phyloP scores from a whole-genome alignment of 2,329 filamentous ascomycete genomes.

The Didymella segeticola region DNA sequence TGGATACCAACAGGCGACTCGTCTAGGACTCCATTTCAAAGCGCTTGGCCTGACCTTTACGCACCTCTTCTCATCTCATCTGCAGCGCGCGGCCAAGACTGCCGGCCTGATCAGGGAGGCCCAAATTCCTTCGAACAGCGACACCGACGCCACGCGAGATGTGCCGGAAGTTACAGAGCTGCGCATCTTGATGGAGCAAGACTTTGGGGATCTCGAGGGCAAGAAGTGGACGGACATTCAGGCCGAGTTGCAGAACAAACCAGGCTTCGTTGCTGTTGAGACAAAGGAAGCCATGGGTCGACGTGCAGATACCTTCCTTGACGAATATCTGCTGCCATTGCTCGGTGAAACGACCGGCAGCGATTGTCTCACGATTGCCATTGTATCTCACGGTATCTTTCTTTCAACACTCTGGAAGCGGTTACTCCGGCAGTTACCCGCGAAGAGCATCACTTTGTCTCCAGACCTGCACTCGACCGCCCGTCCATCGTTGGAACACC shows the following conservation, averaged over 20 bases:
- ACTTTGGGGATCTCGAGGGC: slow-evolving; percentile 76
- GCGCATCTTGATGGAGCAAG: slow-evolving; percentile 68
- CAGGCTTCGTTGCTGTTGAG: slow-evolving; percentile 67
- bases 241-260: slow-evolving; percentile 48
- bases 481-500: slow-evolving; percentile 56
- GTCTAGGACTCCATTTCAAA: slow-evolving; percentile 71
- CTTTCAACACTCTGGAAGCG: slow-evolving; percentile 72
- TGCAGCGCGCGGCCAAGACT: slow-evolving; percentile 75
- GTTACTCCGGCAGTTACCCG: slow-evolving; percentile 63
- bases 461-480: slow-evolving; percentile 50
- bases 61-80: slow-evolving; percentile 79
- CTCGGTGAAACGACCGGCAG: slow-evolving; percentile 46
- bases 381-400: slow-evolving; percentile 86
- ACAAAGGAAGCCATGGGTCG: slow-evolving; percentile 69
- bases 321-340: slow-evolving; percentile 66
- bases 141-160: not conserved
- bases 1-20: slow-evolving; percentile 78
- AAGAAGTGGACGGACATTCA: slow-evolving; percentile 59
- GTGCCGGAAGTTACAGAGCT: slow-evolving; percentile 35
- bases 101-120: slow-evolving; percentile 69
- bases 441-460: slow-evolving; percentile 54
- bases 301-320: slow-evolving; percentile 71
- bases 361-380: slow-evolving; percentile 58
- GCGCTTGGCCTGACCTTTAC: slow-evolving; percentile 68
- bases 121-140: slow-evolving; percentile 46